phyloP scores from a whole-genome alignment of 805 yeast genomes.

The Cyberlindnera xylosilytica region DNA sequence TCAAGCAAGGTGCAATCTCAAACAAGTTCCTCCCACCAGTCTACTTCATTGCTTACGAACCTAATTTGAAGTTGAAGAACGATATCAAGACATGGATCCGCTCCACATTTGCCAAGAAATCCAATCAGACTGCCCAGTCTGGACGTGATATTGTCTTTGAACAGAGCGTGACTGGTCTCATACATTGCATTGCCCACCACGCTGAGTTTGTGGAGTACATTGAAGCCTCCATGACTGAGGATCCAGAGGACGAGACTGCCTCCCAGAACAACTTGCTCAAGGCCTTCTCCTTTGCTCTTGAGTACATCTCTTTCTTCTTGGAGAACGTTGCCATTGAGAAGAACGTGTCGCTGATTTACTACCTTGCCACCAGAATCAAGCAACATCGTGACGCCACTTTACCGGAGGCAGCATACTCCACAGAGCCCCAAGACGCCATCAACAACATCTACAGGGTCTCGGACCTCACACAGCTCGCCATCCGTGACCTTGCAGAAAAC shows the following conservation, averaged over 20 bases:
- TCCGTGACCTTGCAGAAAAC: constrained; percentile 53
- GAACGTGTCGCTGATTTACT: constrained; percentile 70
- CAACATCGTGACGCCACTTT: constrained; percentile 60
- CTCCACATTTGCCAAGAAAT: constrained; percentile 44
- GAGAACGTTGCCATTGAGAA: constrained; percentile 58
- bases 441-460: constrained; percentile 56
- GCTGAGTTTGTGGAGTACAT: constrained; percentile 52
- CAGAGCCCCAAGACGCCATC: constrained; percentile 33
- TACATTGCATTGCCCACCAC: constrained; percentile 74
- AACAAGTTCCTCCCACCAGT: constrained; percentile 64
- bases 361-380: constrained; percentile 73
- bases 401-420: constrained; percentile 15
- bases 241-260: constrained; percentile 6
- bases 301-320: constrained; percentile 58
- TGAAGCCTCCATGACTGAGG: constrained; percentile 17
- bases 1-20: constrained; percentile 53
- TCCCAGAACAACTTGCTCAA: constrained; percentile 29
- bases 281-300: constrained; percentile 52
- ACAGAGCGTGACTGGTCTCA: constrained; percentile 59
- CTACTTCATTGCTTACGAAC: constrained; percentile 77
- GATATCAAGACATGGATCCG: constrained; percentile 68
- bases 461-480: constrained; percentile 66
- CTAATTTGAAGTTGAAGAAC: constrained; percentile 45
- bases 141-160: constrained; percentile 55
- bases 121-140: constrained; percentile 23